A percentile compares a stretch with the other conserved stretches of the same genome.
These are phyloP conservation scores for Kockiozyma suomiensis DNA, from an alignment of 805 yeast species.

Conservation along the genomic window DNA sequence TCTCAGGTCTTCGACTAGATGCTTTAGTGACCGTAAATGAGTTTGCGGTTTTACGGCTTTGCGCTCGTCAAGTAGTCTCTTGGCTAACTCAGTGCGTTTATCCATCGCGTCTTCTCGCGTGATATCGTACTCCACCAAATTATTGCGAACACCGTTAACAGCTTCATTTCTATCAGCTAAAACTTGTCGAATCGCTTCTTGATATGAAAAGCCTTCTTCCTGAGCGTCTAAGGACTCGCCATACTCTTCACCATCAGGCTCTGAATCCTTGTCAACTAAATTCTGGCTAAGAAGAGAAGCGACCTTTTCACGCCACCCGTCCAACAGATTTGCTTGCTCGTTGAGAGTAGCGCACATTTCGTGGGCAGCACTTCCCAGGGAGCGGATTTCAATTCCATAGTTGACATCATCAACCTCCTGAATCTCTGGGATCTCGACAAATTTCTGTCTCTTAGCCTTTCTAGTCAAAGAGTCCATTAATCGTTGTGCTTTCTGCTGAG, in stretches of 20 bases:
- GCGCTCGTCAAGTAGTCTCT: conserved; percentile 35
- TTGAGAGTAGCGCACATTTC: conserved; percentile 45
- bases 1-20: conserved; percentile 23
- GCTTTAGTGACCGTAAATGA: conserved; percentile 27
- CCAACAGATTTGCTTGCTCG: conserved; percentile 54
- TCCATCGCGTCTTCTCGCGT: conserved; percentile 25
- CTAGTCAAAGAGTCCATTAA: conserved; percentile 18
- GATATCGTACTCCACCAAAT: conserved; percentile 31
- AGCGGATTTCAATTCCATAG: conserved; percentile 34
- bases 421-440: conserved; percentile 36
- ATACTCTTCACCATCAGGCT: conserved; percentile 77
- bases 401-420: conserved; percentile 24
- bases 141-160: conserved; percentile 44
- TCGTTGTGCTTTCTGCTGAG: conserved; percentile 27
- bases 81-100: conserved; percentile 35
- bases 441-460: conserved; percentile 27
- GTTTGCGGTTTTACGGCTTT: conserved; percentile 27
- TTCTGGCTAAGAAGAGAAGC: conserved; percentile 51
- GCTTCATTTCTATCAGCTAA: conserved; percentile 48
- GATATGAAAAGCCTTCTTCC: conserved; percentile 54
- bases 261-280: conserved; percentile 52
- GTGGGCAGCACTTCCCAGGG: conserved; percentile 17
- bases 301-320: conserved; percentile 54
- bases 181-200: conserved; percentile 43
- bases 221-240: conserved; percentile 73